Conservation (phyloP, 345 rosid genomes). For the Eucalyptus paniculata region DNA sequence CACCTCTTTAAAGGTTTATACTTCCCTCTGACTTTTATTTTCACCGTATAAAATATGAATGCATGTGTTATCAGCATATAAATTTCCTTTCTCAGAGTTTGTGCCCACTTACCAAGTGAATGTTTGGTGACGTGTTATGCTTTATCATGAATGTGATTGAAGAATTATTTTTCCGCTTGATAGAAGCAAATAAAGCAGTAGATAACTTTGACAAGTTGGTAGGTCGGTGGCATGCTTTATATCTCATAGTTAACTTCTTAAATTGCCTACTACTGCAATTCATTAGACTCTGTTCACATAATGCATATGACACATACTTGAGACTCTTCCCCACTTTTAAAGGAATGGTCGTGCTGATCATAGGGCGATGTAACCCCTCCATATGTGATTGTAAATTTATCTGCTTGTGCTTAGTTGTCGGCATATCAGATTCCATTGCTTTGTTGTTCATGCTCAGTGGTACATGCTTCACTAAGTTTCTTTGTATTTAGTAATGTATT, state of each 20-base stretch:
- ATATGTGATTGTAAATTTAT: background rate
- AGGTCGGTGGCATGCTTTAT: background rate
- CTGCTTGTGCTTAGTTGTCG: background rate
- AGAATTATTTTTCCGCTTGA: background rate
- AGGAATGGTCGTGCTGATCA: background rate
- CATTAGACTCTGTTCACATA: background rate
- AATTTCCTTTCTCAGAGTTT: background rate
- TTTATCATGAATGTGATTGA: background rate
- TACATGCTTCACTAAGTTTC: background rate
- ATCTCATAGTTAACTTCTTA: background rate
- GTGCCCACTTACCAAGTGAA: background rate
- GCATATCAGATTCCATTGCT: background rate
- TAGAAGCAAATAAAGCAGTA: background rate
- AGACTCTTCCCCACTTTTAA: background rate
- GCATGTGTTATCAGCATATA: background rate
- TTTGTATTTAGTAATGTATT: background rate
- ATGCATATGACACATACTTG: background rate
- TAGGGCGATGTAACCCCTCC: background rate
- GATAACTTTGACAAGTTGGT: background rate
- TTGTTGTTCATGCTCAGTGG: background rate
- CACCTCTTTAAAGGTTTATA: conserved; percentile 52
- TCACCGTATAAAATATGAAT: background rate
- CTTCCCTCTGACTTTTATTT: background rate
- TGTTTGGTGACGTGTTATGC: background rate
- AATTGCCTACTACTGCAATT: background rate